Percentiles rank a stretch among this genome's conserved stretches.
Conservation (phyloP, 2,329 filamentous ascomycete species). For the Calonectria ilicicola region DNA sequence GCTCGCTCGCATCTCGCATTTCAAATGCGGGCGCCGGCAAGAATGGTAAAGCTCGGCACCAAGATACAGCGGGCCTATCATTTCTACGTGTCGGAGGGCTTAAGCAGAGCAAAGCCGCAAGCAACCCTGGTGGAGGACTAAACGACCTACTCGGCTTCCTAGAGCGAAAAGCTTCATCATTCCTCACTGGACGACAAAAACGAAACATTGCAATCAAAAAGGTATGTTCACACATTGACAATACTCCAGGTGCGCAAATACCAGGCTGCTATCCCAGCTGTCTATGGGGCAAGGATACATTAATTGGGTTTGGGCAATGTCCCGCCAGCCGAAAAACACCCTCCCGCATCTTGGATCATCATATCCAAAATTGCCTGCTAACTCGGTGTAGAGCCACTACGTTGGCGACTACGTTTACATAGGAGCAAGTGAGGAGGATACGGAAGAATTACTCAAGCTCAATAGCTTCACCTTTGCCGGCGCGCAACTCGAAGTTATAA, state of each 20-base stretch:
- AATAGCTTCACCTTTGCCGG: constrained; percentile 79
- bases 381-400: constrained; percentile 76
- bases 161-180: constrained; percentile 75
- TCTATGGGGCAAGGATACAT: constrained; percentile 34
- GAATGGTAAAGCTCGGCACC: constrained; percentile 37
- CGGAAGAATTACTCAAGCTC: constrained; percentile 73
- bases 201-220: constrained; percentile 76
- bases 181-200: constrained; percentile 56
- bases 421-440: constrained; percentile 73
- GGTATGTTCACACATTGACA: constrained; percentile 71
- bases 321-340: constrained; percentile 34
- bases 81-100: constrained; percentile 70
- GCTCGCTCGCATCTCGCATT: constrained; percentile 49
- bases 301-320: constrained; percentile 33
- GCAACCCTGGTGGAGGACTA: constrained; percentile 75
- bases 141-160: constrained; percentile 75
- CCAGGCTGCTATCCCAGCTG: constrained; percentile 32
- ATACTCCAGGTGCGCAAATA: constrained; percentile 43
- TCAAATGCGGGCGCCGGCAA: constrained; percentile 45
- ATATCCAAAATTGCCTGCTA: constrained; percentile 66
- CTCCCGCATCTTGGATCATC: constrained; percentile 34
- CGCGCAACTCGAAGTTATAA: constrained; percentile 67
- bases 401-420: constrained; percentile 78
- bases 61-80: constrained; percentile 39
- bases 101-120: constrained; percentile 75